phyloP scores from a whole-genome alignment of 371 early-diverging fungal genomes.

The Haplosporangium sp. region DNA sequence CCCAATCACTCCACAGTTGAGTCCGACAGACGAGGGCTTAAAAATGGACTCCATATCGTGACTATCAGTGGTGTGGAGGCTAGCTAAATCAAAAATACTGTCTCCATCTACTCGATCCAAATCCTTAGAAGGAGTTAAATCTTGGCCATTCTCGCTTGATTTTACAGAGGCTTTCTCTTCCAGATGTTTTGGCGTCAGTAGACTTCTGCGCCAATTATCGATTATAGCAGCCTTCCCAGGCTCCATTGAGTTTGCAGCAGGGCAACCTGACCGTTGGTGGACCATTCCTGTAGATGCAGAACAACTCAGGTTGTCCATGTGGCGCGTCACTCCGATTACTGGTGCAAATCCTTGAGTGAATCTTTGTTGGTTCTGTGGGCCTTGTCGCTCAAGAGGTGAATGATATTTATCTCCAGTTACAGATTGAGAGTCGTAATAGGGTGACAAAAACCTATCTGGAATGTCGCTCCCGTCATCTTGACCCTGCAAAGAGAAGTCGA shows the following conservation, averaged over 20 bases:
- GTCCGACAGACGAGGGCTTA: constrained; percentile 14
- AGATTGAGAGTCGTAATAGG: constrained; percentile 16
- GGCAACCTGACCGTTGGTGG: constrained; percentile 13
- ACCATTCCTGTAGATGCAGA: constrained; percentile 20
- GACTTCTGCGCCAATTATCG: constrained; percentile 42
- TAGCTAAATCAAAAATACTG: not conserved
- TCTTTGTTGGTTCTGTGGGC: constrained; percentile 25
- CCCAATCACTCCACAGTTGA: not conserved
- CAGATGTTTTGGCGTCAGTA: constrained; percentile 10
- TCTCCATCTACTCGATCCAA: constrained; percentile 2
- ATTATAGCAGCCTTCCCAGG: constrained; percentile 40
- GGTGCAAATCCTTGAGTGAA: not conserved
- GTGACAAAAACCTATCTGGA: constrained; percentile 2
- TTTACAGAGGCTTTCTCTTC: constrained; percentile 10
- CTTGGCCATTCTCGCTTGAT: not conserved
- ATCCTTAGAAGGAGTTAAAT: not conserved
- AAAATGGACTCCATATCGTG: constrained; percentile 14
- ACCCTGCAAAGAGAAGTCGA: constrained; percentile 31
- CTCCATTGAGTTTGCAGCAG: constrained; percentile 28
- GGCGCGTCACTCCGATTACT: not conserved
- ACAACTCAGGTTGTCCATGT: constrained; percentile 2
- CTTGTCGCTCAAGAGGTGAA: constrained; percentile 20
- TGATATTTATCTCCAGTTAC: not conserved
- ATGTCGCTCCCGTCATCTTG: constrained; percentile 22
- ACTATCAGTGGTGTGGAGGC: constrained; percentile 4